A percentile compares a stretch with the other conserved stretches of the same genome.
These are phyloP conservation scores for Xylaria sp. DNA, from an alignment of 2,329 filamentous ascomycete genomes.

Conservation along the genomic window DNA sequence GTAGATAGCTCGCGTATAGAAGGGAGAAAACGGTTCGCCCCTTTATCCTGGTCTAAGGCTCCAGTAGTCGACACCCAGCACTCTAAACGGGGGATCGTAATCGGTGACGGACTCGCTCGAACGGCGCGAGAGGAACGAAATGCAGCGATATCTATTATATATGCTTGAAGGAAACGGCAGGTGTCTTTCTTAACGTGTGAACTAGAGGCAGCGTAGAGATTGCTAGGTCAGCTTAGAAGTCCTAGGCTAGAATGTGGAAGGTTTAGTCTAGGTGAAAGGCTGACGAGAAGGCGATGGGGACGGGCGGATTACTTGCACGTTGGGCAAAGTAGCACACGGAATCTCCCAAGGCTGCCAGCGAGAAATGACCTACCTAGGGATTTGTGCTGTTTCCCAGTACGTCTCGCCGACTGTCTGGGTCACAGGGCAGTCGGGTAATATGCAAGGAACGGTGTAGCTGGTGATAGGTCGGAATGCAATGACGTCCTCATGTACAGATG, in stretches of 20 bases:
- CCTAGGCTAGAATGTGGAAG: conserved; percentile 2
- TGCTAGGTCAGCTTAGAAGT: conserved; percentile 8
- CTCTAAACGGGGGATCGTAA: conserved; percentile 8
- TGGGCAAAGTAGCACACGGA: conserved; percentile 1
- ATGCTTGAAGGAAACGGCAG: conserved; percentile 18
- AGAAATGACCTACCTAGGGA: conserved; percentile 13
- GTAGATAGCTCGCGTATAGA: conserved; percentile 1
- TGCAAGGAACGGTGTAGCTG: conserved; percentile 1
- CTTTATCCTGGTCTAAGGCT: conserved; percentile 1
- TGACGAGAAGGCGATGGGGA: conserved; percentile 7
- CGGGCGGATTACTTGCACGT: neutral
- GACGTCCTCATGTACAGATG: conserved; percentile 13
- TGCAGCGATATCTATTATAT: conserved; percentile 21
- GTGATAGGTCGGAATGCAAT: conserved; percentile 7
- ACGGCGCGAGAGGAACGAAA: conserved; percentile 5
- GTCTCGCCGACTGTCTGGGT: conserved; percentile 2
- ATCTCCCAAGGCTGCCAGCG: conserved; percentile 9
- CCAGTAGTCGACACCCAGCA: conserved; percentile 1
- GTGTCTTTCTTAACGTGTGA: conserved; percentile 7
- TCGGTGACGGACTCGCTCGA: conserved; percentile 3
- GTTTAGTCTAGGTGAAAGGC: conserved; percentile 5
- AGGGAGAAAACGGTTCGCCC: conserved; percentile 5
- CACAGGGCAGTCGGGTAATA: neutral
- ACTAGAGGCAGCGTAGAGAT: conserved; percentile 14
- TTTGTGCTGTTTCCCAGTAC: conserved; percentile 8